Percentiles rank a stretch among this genome's conserved stretches.
phyloP scores from a whole-genome alignment of 2,329 filamentous ascomycete genomes.

The Ophiocordyceps robertsii region DNA sequence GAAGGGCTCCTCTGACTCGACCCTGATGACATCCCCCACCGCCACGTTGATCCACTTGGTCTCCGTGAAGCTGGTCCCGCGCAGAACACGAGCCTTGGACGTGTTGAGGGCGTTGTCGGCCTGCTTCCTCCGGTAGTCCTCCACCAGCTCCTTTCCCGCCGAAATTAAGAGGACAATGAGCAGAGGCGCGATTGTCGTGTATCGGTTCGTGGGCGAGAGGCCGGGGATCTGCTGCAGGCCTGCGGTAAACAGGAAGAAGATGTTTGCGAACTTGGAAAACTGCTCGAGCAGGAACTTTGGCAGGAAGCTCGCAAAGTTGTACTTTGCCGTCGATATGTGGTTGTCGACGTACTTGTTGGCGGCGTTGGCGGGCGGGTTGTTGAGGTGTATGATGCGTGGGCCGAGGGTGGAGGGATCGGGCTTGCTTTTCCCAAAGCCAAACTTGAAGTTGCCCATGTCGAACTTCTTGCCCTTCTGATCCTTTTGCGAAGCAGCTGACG shows the following conservation, averaged over 20 bases:
- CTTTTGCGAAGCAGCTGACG: conserved; percentile 26
- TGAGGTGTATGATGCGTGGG: conserved; percentile 85
- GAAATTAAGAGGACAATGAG: conserved; percentile 86
- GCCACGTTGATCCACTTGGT: conserved; percentile 88
- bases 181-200: conserved; percentile 93
- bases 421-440: conserved; percentile 75
- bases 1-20: conserved; percentile 90
- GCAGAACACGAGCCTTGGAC: conserved; percentile 70
- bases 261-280: conserved; percentile 97
- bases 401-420: conserved; percentile 83
- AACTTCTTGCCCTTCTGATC: conserved; percentile 42
- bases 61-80: conserved; percentile 72
- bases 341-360: conserved; percentile 89
- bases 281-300: conserved; percentile 97
- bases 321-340: conserved; percentile 94
- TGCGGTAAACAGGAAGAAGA: conserved; percentile 98
- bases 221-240: conserved; percentile 88
- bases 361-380: conserved; percentile 87
- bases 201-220: conserved; percentile 87
- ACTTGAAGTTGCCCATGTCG: conserved; percentile 71
- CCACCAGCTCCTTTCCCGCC: conserved; percentile 83
- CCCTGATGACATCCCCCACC: conserved; percentile 83
- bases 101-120: conserved; percentile 82
- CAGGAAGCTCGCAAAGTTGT: conserved; percentile 84
- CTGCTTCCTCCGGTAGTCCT: conserved; percentile 80